Evolutionary conservation across 1,284 basidiomycete species (phyloP).

Genomic region (Ustilago xerochloae): DNA sequence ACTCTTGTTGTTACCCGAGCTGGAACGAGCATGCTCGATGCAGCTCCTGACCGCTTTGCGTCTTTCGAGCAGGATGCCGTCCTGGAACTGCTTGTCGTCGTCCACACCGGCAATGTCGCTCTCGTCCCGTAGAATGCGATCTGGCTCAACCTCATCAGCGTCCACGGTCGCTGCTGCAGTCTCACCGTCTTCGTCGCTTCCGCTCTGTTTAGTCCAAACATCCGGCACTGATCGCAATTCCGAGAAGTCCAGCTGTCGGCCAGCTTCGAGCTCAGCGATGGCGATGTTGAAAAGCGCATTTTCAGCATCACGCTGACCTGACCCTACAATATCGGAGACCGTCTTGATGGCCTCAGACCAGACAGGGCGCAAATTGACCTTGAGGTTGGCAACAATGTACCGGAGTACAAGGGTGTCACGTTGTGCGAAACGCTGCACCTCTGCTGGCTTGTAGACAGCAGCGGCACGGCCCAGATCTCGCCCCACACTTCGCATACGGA

Average conservation of each 20-base stretch:
- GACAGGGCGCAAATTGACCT: conserved; percentile 65
- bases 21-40: conserved; percentile 41
- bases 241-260: conserved; percentile 20
- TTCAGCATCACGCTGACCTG: conserved; percentile 15
- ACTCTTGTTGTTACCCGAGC: conserved; percentile 9
- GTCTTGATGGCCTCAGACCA: conserved; percentile 62
- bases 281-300: conserved; percentile 27
- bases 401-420: conserved; percentile 40
- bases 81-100: conserved; percentile 57
- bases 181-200: conserved; percentile 2
- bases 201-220: conserved; percentile 11
- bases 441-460: conserved; percentile 31
- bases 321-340: conserved; percentile 52
- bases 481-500: conserved; percentile 57
- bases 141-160: conserved; percentile 38
- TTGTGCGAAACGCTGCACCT: conserved; percentile 11
- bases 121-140: conserved; percentile 35
- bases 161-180: background rate
- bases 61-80: conserved; percentile 44
- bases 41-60: conserved; percentile 42
- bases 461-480: conserved; percentile 50
- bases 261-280: conserved; percentile 37
- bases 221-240: conserved; percentile 29
- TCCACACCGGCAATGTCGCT: conserved; percentile 40
- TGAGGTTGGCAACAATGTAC: conserved; percentile 61